Conservation (phyloP, 2,329 filamentous ascomycete genomes). For the Neocatenulostroma microsporum region DNA sequence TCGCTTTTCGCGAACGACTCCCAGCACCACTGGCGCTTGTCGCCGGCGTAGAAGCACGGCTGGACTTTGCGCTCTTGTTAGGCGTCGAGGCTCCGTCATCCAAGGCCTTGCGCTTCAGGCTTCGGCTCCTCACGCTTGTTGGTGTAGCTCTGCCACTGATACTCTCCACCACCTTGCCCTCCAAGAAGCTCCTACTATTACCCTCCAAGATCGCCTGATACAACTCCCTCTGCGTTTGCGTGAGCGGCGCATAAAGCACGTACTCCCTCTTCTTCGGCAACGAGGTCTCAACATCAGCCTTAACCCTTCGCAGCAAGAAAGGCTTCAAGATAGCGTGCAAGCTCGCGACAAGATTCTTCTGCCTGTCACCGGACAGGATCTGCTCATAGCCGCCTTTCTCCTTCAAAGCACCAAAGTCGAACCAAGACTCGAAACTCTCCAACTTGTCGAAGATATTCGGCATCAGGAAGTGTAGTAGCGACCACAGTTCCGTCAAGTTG, state of each 20-base stretch:
- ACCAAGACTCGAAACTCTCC: slow-evolving; percentile 91
- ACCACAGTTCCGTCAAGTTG: slow-evolving; percentile 92
- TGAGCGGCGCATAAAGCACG: slow-evolving; percentile 87
- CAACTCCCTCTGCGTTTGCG: slow-evolving; percentile 79
- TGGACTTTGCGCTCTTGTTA: slow-evolving; percentile 69
- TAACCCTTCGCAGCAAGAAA: slow-evolving; percentile 77
- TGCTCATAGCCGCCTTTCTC: slow-evolving; percentile 73
- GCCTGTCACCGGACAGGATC: slow-evolving; percentile 69
- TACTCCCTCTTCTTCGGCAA: slow-evolving; percentile 97
- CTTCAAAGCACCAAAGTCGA: slow-evolving; percentile 87
- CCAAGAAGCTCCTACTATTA: slow-evolving; percentile 51
- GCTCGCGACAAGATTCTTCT: slow-evolving; percentile 71
- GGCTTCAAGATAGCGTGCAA: slow-evolving; percentile 92
- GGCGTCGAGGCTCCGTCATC: slow-evolving; percentile 38
- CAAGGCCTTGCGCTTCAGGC: slow-evolving; percentile 51
- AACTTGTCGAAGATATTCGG: slow-evolving; percentile 90
- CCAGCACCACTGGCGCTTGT: slow-evolving; percentile 38
- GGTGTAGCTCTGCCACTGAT: slow-evolving; percentile 50
- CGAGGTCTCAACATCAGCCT: slow-evolving; percentile 83
- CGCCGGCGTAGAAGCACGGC: slow-evolving; percentile 64
- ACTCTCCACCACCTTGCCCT: slow-evolving; percentile 65
- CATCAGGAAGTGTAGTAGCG: slow-evolving; percentile 82
- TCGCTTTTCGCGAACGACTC: slow-evolving; percentile 44
- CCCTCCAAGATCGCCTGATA: slow-evolving; percentile 66
- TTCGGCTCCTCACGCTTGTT: slow-evolving; percentile 38